Base-by-base conservation (phyloP, 257 asterid genomes). In the Rubia yunnanensis region DNA sequence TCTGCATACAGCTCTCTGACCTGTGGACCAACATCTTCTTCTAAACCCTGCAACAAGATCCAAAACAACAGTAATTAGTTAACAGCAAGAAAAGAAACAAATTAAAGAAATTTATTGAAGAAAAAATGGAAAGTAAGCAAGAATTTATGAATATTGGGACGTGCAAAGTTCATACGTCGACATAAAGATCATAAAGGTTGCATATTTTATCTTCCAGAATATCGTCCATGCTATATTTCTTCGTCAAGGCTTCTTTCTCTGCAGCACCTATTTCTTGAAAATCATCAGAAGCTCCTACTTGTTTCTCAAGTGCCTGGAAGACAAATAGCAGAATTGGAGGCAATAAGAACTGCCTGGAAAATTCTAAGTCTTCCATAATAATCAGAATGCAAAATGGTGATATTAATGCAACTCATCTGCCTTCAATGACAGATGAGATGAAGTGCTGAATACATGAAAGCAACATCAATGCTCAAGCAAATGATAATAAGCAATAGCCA, bases 11-110 rank as follows among this genome's bases (percentile, higher is more conserved):
- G 78, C 80, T 80, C 85, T 81, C 87, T 86, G 77, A 86, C 96
- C 58, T 86, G 97, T 26, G 92, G 99, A 53, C 92, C 92, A 10
- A 95, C 91, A 79, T 90, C 91, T 81, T 90, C 99, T 66, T 94
- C 96, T 65, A 80, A 80, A 73, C 84, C 92, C 99, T 94, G 80
- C 49, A 78, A 70, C 20, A 65, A 60, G 61, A 60, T 22, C 28
- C 61, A 23, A 61, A 78, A 30, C 46, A 66, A 7, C 55, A 56
- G 50, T n/a, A 65, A 69, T 54, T 11, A 55, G 28, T 23, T 10
- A 48, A 36, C 34, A 32, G 39, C 28, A 31, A 57, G 54, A 5
- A 46, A 36, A 22, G 52, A 31, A 18, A 27, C 0, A 14, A 65
- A 32, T 38, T 13, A 1, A 32, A 32, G 36, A 32, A 32, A 1